Conservation (phyloP, 495 filamentous ascomycete species). For the Trichoderma gamsii region DNA sequence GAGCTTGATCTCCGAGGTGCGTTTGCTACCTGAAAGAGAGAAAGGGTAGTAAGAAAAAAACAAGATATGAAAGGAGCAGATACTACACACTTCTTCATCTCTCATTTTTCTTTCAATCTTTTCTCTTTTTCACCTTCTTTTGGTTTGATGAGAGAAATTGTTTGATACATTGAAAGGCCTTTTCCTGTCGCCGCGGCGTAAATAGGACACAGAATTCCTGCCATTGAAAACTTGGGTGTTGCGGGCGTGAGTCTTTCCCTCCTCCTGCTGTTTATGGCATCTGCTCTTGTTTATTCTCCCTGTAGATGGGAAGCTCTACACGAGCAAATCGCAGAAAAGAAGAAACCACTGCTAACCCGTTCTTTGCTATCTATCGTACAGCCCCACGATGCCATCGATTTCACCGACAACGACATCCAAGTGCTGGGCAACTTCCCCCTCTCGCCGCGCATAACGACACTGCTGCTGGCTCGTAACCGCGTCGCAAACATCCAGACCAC, state of each 20-base stretch:
- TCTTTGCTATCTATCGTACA: slow-evolving; percentile 20
- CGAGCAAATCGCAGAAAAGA: neutral
- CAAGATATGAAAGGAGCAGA: slow-evolving; percentile 78
- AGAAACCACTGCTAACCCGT: neutral
- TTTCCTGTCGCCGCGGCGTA: slow-evolving; percentile 63
- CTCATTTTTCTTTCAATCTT: slow-evolving; percentile 15
- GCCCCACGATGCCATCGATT: slow-evolving; percentile 89
- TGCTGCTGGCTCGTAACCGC: slow-evolving; percentile 86
- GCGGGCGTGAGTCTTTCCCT: slow-evolving; percentile 62
- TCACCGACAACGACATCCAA: slow-evolving; percentile 96
- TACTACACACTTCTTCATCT: slow-evolving; percentile 67
- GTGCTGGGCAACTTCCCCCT: slow-evolving; percentile 89
- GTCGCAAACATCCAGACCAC: slow-evolving; percentile 71
- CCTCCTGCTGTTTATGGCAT: slow-evolving; percentile 13
- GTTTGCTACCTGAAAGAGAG: slow-evolving; percentile 42
- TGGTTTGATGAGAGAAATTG: slow-evolving; percentile 27
- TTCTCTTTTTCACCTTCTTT: slow-evolving; percentile 27
- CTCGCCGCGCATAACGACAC: slow-evolving; percentile 74
- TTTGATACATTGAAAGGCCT: slow-evolving; percentile 41
- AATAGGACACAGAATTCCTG: slow-evolving; percentile 95
- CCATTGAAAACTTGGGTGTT: slow-evolving; percentile 96
- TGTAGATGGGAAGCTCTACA: too few relatives aligned
- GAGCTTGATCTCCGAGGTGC: slow-evolving; percentile 99
- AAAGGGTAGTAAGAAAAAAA: neutral
- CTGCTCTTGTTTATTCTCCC: slow-evolving; percentile 3